Conservation (phyloP, 2,329 filamentous ascomycete species). For the Nothophaeocryptopus gaeumannii region DNA sequence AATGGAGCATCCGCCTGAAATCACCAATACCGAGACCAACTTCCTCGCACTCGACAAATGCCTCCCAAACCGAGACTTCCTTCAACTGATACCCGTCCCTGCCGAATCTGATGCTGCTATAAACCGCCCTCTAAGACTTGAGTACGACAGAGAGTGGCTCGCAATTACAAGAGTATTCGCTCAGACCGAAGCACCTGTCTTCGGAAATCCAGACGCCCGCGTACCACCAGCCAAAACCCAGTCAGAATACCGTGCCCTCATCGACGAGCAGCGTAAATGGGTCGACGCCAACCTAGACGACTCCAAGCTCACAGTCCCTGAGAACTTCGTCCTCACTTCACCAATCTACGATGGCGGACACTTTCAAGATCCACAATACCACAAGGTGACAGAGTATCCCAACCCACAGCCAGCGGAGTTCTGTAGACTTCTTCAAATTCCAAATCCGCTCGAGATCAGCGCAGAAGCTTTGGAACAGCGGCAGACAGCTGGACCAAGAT, state of each 20-base stretch:
- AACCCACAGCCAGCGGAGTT: constrained; percentile 84
- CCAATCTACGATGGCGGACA: constrained; percentile 59
- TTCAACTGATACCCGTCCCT: constrained; percentile 70
- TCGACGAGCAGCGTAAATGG: constrained; percentile 73
- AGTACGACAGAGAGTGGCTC: constrained; percentile 93
- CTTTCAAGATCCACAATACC: constrained; percentile 28
- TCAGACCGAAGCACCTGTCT: constrained; percentile 52
- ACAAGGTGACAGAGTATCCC: constrained; percentile 63
- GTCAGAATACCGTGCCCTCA: constrained; percentile 51
- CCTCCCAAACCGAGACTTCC: constrained; percentile 71
- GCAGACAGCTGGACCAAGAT: constrained; percentile 57
- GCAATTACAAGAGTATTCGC: constrained; percentile 85
- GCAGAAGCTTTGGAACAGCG: constrained; percentile 66
- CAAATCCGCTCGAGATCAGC: constrained; percentile 72
- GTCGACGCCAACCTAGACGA: constrained; percentile 66
- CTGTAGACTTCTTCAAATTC: constrained; percentile 72
- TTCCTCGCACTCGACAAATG: constrained; percentile 95
- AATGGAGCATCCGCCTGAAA: constrained; percentile 65
- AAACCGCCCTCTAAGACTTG: constrained; percentile 56
- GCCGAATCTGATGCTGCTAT: constrained; percentile 40
- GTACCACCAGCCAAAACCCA: constrained; percentile 56
- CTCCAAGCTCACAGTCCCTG: constrained; percentile 62
- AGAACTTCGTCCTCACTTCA: constrained; percentile 75
- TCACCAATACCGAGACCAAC: constrained; percentile 73
- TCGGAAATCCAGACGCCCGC: constrained; percentile 59